phyloP scores from a whole-genome alignment of 202 grass and related monocot species.

The Setaria viridis region DNA sequence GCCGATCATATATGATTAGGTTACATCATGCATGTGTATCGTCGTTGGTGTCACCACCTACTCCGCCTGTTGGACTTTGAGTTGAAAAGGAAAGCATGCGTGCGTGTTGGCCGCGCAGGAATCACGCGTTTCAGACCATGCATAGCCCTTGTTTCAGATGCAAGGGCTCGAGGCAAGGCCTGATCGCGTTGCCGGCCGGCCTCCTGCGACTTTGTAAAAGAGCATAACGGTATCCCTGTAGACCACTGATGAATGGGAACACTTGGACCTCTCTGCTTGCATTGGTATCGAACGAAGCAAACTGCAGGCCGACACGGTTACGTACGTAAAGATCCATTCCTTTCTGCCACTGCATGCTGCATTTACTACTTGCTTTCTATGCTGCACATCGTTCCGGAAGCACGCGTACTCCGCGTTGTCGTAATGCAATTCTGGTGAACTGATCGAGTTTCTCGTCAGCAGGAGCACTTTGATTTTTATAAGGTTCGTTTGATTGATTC shows the following conservation, averaged over 20 bases:
- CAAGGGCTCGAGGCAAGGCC: too few relatives aligned
- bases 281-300: not conserved
- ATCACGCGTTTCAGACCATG: constrained; percentile 26
- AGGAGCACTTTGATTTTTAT: not conserved
- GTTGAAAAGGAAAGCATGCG: not conserved
- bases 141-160: not conserved
- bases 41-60: not conserved
- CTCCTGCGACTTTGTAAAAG: not conserved
- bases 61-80: constrained; percentile 24
- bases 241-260: constrained; percentile 27
- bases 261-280: not conserved
- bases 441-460: not conserved
- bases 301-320: not conserved
- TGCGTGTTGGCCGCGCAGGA: not conserved
- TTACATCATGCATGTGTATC: not conserved
- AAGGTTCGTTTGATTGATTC: not conserved
- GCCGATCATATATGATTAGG: not conserved
- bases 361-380: not conserved
- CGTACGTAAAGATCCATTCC: not conserved
- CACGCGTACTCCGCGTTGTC: not conserved
- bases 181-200: not conserved
- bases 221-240: not conserved
- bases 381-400: not conserved
- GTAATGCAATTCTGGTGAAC: too few relatives aligned
- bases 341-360: not conserved